These are phyloP conservation scores for Aspergillus affinis DNA, from an alignment of 495 filamentous ascomycete species.

Conservation along the genomic window DNA sequence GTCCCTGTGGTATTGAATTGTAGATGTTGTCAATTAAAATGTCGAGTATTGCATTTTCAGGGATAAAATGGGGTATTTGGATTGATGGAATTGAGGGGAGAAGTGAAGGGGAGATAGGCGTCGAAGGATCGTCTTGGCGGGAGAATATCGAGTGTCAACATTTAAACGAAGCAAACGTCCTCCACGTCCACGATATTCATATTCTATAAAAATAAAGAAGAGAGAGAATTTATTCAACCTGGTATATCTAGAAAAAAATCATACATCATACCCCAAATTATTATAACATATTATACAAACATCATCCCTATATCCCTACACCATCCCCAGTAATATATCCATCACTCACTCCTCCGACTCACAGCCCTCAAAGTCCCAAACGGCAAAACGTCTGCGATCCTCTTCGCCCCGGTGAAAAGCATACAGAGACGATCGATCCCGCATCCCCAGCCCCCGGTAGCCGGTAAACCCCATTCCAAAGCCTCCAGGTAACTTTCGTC, in stretches of 20 bases:
- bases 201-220: neutral
- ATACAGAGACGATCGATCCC: slow-evolving; percentile 88
- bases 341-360: slow-evolving; percentile 19
- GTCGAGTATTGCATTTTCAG: neutral
- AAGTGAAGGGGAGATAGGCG: too few species aligned
- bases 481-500: slow-evolving; percentile 85
- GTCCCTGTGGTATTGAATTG: neutral
- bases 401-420: slow-evolving; percentile 72
- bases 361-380: slow-evolving; percentile 77
- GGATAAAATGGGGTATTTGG: too few species aligned
- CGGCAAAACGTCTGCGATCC: slow-evolving; percentile 78
- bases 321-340: neutral
- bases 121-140: too few species aligned
- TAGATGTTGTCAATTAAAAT: neutral
- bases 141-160: neutral
- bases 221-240: neutral
- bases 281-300: neutral
- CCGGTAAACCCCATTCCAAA: slow-evolving; percentile 82
- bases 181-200: neutral
- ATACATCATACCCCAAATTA: too few species aligned
- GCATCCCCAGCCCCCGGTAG: slow-evolving; percentile 95
- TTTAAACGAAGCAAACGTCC: neutral
- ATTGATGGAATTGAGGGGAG: too few species aligned
- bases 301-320: neutral
- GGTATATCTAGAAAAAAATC: neutral